Evolutionary conservation across 1,284 basidiomycete genomes (phyloP).

Genomic region (Tilletia caries): DNA sequence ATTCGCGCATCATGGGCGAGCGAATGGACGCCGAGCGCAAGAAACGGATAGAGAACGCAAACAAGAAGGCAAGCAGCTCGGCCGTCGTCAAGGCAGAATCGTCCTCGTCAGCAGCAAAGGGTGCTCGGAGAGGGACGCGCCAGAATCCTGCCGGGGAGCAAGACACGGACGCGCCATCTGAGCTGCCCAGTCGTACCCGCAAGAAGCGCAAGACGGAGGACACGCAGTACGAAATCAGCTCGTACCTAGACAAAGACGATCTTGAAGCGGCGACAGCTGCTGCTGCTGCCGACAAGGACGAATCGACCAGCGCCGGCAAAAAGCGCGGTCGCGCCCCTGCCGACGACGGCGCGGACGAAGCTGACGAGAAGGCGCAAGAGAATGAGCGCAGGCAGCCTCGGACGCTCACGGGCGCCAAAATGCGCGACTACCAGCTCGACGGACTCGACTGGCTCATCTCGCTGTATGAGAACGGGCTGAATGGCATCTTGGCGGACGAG

Average conservation of each 20-base stretch:
- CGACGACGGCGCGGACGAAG: conserved; percentile 25
- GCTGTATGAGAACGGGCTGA: conserved; percentile 87
- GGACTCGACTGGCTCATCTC: conserved; percentile 95
- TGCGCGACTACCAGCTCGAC: conserved; percentile 88
- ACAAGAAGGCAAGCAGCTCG: conserved; percentile 15
- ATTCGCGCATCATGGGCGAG: conserved; percentile 50
- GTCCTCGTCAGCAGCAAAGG: neutral
- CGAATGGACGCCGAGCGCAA: conserved; percentile 34
- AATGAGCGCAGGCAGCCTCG: conserved; percentile 64
- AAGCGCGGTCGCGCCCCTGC: conserved; percentile 16
- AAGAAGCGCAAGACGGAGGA: conserved; percentile 22
- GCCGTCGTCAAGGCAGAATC: conserved; percentile 22
- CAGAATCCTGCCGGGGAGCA: neutral
- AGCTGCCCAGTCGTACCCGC: neutral
- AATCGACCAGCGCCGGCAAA: conserved; percentile 15
- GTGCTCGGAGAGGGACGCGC: neutral
- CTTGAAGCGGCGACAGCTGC: conserved; percentile 25
- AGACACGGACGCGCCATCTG: neutral
- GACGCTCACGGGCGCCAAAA: conserved; percentile 74
- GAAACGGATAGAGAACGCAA: conserved; percentile 8
- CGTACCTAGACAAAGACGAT: conserved; percentile 35
- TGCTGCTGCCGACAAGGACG: neutral
- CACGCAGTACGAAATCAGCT: conserved; percentile 29
- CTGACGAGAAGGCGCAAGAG: conserved; percentile 48
- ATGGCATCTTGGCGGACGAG: conserved; percentile 84